Conservation (phyloP, 139 green algal species). For the Zygnema circumcarinatum region DNA sequence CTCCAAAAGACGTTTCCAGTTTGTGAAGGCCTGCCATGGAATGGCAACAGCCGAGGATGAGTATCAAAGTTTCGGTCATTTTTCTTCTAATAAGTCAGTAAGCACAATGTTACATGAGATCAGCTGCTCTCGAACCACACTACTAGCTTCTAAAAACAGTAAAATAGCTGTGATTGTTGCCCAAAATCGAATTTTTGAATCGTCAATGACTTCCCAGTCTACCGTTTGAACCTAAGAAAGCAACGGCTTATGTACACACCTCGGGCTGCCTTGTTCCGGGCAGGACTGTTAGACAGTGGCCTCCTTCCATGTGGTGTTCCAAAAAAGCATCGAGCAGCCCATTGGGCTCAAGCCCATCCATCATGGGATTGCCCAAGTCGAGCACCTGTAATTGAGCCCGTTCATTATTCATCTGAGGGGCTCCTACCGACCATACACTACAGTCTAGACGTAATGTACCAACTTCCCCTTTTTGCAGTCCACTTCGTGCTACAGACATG, state of each 20-base stretch:
- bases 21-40: constrained; percentile 47
- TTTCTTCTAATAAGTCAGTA: no score
- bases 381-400: constrained; percentile 25
- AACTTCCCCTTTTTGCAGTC: neutral
- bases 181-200: no score
- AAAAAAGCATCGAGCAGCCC: constrained; percentile 16
- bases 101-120: no score
- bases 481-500: neutral
- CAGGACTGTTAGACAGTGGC: constrained; percentile 29
- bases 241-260: constrained; percentile 25
- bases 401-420: neutral
- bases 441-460: neutral
- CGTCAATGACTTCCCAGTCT: no score
- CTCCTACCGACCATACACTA: neutral
- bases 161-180: no score
- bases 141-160: no score
- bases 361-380: constrained; percentile 62
- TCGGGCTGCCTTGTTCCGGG: constrained; percentile 53
- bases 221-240: no score
- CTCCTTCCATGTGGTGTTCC: neutral
- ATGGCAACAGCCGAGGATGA: neutral
- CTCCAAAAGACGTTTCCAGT: constrained; percentile 36
- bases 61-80: no score
- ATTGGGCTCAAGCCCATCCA: constrained; percentile 49
- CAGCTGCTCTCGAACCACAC: no score